Evolutionary conservation across 2,329 filamentous ascomycete species (phyloP).

Genomic region (Fusarium sp.): DNA sequence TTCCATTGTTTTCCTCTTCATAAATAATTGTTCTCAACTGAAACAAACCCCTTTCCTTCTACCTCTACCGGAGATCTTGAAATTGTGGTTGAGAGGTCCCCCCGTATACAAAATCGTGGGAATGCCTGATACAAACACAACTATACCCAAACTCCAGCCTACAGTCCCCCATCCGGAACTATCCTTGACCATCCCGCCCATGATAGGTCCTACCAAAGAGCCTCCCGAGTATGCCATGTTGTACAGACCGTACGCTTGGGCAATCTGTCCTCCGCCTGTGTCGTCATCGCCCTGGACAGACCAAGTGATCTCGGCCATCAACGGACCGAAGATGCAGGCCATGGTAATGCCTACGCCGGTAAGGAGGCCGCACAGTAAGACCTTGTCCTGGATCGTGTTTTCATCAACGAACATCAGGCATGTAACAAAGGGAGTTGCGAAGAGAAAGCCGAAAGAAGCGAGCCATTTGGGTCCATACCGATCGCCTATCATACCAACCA

Average conservation of each 20-base stretch:
- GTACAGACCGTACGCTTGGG: conserved; percentile 52
- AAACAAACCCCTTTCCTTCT: not conserved
- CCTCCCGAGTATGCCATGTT: conserved; percentile 52
- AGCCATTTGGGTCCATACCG: conserved; percentile 53
- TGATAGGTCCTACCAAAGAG: conserved; percentile 49
- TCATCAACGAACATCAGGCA: conserved; percentile 51
- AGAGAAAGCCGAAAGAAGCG: conserved; percentile 49
- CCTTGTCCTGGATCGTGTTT: conserved; percentile 47
- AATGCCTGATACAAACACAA: conserved; percentile 47
- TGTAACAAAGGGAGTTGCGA: conserved; percentile 50
- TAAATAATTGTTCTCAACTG: not conserved
- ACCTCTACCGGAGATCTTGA: conserved; percentile 41
- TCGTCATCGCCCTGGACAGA: conserved; percentile 43
- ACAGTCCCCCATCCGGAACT: conserved; percentile 50
- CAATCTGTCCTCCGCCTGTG: conserved; percentile 46
- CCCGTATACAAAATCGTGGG: conserved; percentile 48
- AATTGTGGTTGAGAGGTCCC: conserved; percentile 38
- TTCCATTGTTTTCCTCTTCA: not conserved
- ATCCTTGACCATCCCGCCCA: conserved; percentile 52
- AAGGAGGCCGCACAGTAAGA: conserved; percentile 51
- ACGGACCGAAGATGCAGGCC: conserved; percentile 49
- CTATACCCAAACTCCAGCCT: conserved; percentile 48
- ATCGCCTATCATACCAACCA: conserved; percentile 49
- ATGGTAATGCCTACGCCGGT: conserved; percentile 48
- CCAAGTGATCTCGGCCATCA: conserved; percentile 55